These are phyloP conservation scores for Rutstroemia sp. DNA, from an alignment of 2,329 filamentous ascomycete genomes.

Conservation along the genomic window DNA sequence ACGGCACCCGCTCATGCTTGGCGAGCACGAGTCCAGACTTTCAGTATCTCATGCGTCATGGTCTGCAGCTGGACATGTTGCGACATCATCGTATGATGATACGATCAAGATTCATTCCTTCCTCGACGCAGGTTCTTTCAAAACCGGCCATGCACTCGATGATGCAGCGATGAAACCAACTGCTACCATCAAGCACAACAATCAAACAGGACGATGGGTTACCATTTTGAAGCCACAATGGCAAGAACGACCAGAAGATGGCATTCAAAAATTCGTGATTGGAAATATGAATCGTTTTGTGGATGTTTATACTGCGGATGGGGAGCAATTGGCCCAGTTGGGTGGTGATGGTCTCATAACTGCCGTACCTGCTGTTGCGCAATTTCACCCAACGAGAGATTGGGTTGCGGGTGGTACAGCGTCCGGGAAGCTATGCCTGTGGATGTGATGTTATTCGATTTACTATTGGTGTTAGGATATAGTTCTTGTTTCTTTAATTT, in stretches of 20 bases:
- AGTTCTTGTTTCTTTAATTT: not conserved
- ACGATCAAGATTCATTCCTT: constrained; percentile 90
- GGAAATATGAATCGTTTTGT: constrained; percentile 98
- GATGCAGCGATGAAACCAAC: constrained; percentile 61
- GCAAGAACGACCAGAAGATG: constrained; percentile 72
- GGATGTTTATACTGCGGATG: constrained; percentile 76
- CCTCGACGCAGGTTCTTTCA: constrained; percentile 51
- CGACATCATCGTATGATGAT: constrained; percentile 91
- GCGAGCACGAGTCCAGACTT: constrained; percentile 72
- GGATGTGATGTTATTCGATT: constrained; percentile 51
- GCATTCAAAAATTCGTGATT: constrained; percentile 81
- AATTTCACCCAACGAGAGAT: constrained; percentile 79
- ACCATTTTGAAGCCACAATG: constrained; percentile 79
- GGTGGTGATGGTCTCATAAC: constrained; percentile 78
- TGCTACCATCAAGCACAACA: constrained; percentile 73
- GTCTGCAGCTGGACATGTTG: constrained; percentile 76
- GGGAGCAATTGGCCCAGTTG: constrained; percentile 81
- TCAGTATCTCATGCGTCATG: constrained; percentile 92
- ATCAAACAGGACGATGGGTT: constrained; percentile 92
- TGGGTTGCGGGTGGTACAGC: constrained; percentile 92
- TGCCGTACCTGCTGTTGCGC: constrained; percentile 85
- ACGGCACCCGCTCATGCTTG: constrained; percentile 61
- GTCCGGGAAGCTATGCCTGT: constrained; percentile 86
- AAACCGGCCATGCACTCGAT: constrained; percentile 47
- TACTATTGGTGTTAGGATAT: not conserved